Evolutionary conservation across 1,139 yeast genomes (phyloP).

Genomic region (Kodamaea plutei): DNA sequence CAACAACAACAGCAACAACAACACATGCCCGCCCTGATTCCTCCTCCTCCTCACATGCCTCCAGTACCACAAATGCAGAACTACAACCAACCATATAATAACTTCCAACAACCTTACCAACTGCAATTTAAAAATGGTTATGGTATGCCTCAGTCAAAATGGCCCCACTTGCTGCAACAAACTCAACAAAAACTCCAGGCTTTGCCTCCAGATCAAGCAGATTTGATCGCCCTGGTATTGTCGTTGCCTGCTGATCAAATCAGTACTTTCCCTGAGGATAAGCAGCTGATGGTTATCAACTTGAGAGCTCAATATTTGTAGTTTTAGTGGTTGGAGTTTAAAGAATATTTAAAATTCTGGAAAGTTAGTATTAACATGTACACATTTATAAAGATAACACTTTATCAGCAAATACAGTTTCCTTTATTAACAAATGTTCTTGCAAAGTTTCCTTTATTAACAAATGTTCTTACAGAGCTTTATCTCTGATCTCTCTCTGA

Average conservation of each 20-base stretch:
- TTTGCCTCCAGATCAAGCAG: conserved; percentile 56
- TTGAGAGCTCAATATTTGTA: conserved; percentile 54
- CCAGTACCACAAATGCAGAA: conserved; percentile 7
- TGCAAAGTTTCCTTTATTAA: too few relatives aligned
- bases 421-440: too few relatives aligned
- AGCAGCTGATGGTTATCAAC: conserved; percentile 55
- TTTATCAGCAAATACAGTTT: too few relatives aligned
- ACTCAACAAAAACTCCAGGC: conserved; percentile 46
- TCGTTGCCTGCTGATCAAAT: conserved; percentile 55
- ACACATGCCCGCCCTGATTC: conserved; percentile 4
- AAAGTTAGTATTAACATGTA: conserved; percentile 5
- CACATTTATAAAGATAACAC: too few relatives aligned
- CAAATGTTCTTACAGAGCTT: too few relatives aligned
- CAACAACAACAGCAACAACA: conserved; percentile 7
- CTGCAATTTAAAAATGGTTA: conserved; percentile 3
- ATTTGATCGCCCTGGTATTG: conserved; percentile 61
- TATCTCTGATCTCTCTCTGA: too few relatives aligned
- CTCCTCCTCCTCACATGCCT: conserved; percentile 8
- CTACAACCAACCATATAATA: conserved; percentile 10
- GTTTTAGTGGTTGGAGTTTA: conserved; percentile 1
- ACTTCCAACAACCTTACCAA: conserved; percentile 10
- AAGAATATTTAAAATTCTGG: background rate
- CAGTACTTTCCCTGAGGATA: conserved; percentile 53
- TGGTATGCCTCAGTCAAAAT: conserved; percentile 21
- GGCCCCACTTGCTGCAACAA: conserved; percentile 48